These are phyloP conservation scores for Blastocystis hominis DNA, from an alignment of 352 stramenopile species.

Conservation along the genomic window DNA sequence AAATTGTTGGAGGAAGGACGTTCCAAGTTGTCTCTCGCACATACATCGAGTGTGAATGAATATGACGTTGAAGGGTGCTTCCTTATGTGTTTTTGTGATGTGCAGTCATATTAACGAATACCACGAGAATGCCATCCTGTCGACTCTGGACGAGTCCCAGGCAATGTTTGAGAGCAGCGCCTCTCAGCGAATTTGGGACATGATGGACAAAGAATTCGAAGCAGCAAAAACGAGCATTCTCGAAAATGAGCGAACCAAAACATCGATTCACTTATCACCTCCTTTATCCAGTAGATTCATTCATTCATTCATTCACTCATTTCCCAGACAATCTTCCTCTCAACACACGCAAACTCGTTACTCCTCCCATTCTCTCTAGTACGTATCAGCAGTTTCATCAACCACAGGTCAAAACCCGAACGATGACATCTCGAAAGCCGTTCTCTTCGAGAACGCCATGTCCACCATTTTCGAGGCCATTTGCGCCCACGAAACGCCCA, in stretches of 20 bases:
- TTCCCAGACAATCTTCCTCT: slow-evolving; percentile 25
- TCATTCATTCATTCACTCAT: background rate
- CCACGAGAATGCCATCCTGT: slow-evolving; percentile 9
- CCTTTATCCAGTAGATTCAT: background rate
- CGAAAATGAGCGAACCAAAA: background rate
- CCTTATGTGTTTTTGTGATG: background rate
- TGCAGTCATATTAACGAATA: slow-evolving; percentile 19
- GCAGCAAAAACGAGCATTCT: background rate
- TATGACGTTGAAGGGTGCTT: slow-evolving; percentile 38
- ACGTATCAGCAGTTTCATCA: background rate
- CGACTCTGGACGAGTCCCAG: slow-evolving; percentile 1
- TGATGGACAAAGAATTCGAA: slow-evolving; percentile 40
- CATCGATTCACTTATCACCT: background rate
- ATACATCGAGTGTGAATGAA: background rate
- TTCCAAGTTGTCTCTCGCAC: slow-evolving; percentile 4
- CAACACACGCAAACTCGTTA: background rate
- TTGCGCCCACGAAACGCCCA: background rate
- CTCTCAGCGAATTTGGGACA: slow-evolving; percentile 12
- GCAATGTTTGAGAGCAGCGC: background rate
- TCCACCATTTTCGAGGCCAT: background rate
- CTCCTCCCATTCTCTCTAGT: slow-evolving; percentile 25
- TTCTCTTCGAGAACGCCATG: background rate
- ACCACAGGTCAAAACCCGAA: background rate
- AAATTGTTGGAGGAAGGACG: slow-evolving; percentile 22
- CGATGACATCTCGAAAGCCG: background rate